Base-by-base conservation (phyloP, 139 green algal species). In the Tetradesmus obliquus region DNA sequence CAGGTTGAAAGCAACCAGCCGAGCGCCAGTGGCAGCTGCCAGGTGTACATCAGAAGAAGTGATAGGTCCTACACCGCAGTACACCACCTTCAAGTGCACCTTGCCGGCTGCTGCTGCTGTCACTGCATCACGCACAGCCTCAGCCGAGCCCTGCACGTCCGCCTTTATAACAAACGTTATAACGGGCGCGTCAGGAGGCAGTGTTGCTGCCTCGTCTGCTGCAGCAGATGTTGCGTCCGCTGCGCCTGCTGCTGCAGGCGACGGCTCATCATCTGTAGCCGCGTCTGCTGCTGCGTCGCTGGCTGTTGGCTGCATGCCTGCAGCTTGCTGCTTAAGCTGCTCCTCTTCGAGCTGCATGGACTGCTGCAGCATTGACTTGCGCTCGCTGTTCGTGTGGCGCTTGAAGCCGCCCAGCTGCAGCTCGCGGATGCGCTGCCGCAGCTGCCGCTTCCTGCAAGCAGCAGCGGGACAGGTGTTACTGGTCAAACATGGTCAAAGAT, bases 1-100 rank as follows among this genome's bases (percentile, higher is more conserved):
- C 22, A 97, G 91, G 93, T 97, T 98, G 94, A 99, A 99, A 4
- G 95, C 94, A 13, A 99, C 55, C 12, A 99, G 90, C 12, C 90
- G 82, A 4, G 96, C 97, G 13, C 95, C 93, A 53, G 95, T 94
- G 2, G 96, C 94, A 6, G 91, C 82, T 13, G 97, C 97, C 55
- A 98, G 93, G 82, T 96, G 91, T 4, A 98, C 88, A 92, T 99
- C 97, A 0, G 91, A 93, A 6, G 80, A 76, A 2, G 93, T 95
- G 10, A 98, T 88, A 2, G 96, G 95, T n/a, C 97, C 97, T 54
- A 99, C 96, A 1, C 95, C 96, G 19, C 88, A 60, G 62, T 95
- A 92, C 51, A 98, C 88, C 79, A 98, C 92, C 83, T 96, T 71
- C 32, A 91, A 17, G 3, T 57, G 58, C 57, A 57, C 74, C 19